Percentiles rank a stretch among this genome's conserved stretches.
Evolutionary conservation across 805 yeast species (phyloP).

Genomic region (Saturnispora sanitii): DNA sequence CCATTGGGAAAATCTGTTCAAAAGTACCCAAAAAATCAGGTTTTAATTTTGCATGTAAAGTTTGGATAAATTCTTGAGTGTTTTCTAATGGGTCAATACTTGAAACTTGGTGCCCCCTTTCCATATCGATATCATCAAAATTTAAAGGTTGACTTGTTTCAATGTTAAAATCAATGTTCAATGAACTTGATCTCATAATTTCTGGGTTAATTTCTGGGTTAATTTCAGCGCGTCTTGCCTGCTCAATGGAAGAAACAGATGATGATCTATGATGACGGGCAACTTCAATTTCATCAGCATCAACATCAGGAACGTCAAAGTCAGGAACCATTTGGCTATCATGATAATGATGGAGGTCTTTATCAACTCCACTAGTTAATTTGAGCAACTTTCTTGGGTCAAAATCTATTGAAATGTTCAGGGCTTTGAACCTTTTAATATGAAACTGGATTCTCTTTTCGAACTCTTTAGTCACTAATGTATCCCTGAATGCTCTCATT

Average conservation of each 20-base stretch:
- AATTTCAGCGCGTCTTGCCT: constrained; percentile 9
- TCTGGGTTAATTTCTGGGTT: background rate
- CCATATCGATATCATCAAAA: constrained; percentile 10
- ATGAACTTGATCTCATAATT: constrained; percentile 9
- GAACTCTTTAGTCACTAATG: constrained; percentile 7
- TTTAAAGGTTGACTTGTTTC: constrained; percentile 2
- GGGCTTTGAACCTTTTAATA: background rate
- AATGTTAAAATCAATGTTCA: constrained; percentile 11
- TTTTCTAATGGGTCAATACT: constrained; percentile 1
- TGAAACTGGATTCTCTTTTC: constrained; percentile 1
- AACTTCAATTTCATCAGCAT: constrained; percentile 6
- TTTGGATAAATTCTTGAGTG: background rate
- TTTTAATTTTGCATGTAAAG: background rate
- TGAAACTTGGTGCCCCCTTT: constrained; percentile 2
- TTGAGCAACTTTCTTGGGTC: background rate
- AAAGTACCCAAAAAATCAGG: too few relatives aligned
- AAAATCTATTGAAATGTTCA: background rate
- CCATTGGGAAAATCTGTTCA: background rate
- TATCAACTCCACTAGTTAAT: background rate
- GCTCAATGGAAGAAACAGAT: constrained; percentile 14
- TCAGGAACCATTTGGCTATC: background rate
- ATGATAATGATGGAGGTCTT: background rate
- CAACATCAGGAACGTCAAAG: background rate
- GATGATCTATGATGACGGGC: constrained; percentile 12
- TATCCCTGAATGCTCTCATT: constrained; percentile 15